A percentile compares a stretch with the other conserved stretches of the same genome.
phyloP scores from a whole-genome alignment of 768 basidiomycete species.

The Lactarius hengduanensis region DNA sequence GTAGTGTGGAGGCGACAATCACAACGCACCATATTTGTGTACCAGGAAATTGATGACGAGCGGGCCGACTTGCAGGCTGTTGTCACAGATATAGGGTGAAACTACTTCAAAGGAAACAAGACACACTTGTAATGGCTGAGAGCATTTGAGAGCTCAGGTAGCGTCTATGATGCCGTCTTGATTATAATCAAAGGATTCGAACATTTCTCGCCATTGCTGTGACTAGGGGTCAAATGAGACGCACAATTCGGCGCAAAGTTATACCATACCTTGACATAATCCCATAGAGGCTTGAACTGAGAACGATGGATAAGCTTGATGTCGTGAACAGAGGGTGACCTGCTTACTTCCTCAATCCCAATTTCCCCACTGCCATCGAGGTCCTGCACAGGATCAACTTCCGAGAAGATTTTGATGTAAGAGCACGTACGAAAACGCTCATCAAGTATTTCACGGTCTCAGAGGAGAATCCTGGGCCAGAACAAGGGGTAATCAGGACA shows the following conservation, averaged over 20 bases:
- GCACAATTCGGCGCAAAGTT: no score
- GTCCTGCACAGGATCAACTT: constrained; percentile 1
- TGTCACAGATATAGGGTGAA: background rate
- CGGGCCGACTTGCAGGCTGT: background rate
- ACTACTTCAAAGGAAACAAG: background rate
- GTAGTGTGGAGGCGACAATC: background rate
- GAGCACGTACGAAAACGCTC: constrained; percentile 11
- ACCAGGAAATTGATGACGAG: constrained; percentile 1
- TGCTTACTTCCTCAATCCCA: constrained; percentile 6
- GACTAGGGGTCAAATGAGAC: background rate
- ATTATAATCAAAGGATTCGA: constrained; percentile 10
- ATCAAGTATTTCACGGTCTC: constrained; percentile 15
- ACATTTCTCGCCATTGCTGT: constrained; percentile 17
- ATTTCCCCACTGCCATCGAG: constrained; percentile 12
- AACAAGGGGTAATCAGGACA: background rate
- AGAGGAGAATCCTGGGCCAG: background rate
- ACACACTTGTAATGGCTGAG: background rate
- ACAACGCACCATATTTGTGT: constrained; percentile 12
- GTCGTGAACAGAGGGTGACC: background rate
- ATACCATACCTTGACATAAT: constrained; percentile 7
- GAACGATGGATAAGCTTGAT: background rate
- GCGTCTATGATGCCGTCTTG: constrained; percentile 15
- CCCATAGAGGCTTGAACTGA: constrained; percentile 14
- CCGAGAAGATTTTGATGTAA: background rate
- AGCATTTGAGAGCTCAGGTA: background rate